Conservation (phyloP, 495 filamentous ascomycete species). For the Aspergillus nanangensis region DNA sequence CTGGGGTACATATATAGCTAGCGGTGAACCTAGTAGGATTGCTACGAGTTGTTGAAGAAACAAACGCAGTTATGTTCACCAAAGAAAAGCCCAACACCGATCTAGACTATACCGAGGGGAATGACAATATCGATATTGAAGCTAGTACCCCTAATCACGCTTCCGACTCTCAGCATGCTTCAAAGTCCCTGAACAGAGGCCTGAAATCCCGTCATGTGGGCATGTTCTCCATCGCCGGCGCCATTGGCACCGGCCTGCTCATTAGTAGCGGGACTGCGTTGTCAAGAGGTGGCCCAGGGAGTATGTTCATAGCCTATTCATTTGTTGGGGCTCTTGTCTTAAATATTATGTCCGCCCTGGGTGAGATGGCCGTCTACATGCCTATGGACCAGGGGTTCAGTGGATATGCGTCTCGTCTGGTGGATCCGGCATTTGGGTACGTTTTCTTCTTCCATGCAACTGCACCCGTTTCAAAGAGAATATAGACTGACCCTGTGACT, state of each 20-base stretch:
- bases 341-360: conserved; percentile 6
- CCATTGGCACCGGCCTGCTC: conserved; percentile 6
- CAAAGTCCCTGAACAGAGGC: neutral
- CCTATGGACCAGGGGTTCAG: conserved; percentile 9
- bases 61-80: no score
- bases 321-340: conserved; percentile 3
- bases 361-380: conserved; percentile 7
- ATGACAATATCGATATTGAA: neutral
- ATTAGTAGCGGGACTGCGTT: conserved; percentile 3
- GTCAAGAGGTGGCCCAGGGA: conserved; percentile 3
- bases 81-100: neutral
- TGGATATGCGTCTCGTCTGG: conserved; percentile 6
- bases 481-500: neutral
- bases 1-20: conserved; percentile 5
- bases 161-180: neutral
- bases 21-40: neutral
- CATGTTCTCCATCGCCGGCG: conserved; percentile 8
- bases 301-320: conserved; percentile 4
- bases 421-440: conserved; percentile 8
- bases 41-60: no score
- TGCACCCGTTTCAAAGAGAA: neutral
- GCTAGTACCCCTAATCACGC: neutral
- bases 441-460: neutral
- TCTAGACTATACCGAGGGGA: neutral
- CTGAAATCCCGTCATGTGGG: conserved; percentile 4